These are phyloP conservation scores for Narthecium ossifragum DNA, from an alignment of 106 monocot genomes.

Conservation along the genomic window DNA sequence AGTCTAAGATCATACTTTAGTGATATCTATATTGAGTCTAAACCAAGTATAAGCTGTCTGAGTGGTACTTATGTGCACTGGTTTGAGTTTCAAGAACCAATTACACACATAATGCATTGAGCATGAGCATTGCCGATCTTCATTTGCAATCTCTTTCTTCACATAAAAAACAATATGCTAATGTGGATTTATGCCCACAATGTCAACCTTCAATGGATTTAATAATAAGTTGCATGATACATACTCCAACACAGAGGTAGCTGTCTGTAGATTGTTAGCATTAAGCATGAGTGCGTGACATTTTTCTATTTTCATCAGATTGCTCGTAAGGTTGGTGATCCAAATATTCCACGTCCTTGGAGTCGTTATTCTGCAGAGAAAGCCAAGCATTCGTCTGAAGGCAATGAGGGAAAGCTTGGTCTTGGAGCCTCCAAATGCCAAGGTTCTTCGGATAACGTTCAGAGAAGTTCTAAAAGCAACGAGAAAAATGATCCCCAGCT, in stretches of 20 bases:
- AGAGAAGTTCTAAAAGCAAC: conserved; percentile 21
- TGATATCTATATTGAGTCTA: too few species aligned
- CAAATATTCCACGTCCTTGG: conserved; percentile 80
- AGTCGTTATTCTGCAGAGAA: conserved; percentile 63
- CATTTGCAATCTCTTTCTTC: background rate
- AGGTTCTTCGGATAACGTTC: conserved; percentile 1
- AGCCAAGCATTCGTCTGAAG: conserved; percentile 2
- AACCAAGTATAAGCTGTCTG: too few species aligned
- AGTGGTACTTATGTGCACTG: too few species aligned
- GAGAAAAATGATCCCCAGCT: conserved; percentile 56
- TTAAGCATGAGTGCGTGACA: background rate
- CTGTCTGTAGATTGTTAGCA: background rate
- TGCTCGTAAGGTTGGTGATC: conserved; percentile 89
- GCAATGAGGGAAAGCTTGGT: conserved; percentile 9
- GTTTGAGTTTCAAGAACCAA: too few species aligned
- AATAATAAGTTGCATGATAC: background rate
- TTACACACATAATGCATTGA: too few species aligned
- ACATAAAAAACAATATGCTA: background rate
- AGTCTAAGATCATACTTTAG: too few species aligned
- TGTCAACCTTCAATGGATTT: too few species aligned
- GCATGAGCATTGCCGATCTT: too few species aligned
- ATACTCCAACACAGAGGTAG: background rate
- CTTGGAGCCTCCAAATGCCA: conserved; percentile 9
- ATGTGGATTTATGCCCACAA: too few species aligned
- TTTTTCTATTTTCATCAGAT: conserved; percentile 37